Evolutionary conservation across 1,284 basidiomycete species (phyloP).

Genomic region (Dichomitus squalens): DNA sequence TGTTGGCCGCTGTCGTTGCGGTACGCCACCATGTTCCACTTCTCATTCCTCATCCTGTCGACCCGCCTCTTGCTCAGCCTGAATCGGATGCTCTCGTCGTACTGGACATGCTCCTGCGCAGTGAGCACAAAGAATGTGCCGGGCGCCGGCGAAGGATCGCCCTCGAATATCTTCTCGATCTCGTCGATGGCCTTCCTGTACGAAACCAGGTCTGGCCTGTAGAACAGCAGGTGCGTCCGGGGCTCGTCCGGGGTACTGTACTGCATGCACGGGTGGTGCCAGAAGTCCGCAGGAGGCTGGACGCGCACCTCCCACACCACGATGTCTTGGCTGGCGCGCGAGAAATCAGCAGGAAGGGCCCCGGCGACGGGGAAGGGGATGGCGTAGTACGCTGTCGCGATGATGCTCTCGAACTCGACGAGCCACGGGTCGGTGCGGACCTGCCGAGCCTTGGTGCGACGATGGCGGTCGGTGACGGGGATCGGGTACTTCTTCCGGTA

Average conservation of each 20-base stretch:
- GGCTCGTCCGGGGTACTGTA: neutral
- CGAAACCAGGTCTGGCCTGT: neutral
- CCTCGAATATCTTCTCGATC: conserved; percentile 10
- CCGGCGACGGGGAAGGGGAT: conserved; percentile 34
- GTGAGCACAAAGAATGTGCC: conserved; percentile 26
- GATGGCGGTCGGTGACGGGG: conserved; percentile 29
- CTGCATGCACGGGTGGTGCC: too few relatives aligned
- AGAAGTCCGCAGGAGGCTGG: neutral
- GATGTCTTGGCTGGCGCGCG: neutral
- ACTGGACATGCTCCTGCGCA: conserved; percentile 27
- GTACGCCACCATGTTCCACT: too few relatives aligned
- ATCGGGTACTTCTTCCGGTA: conserved; percentile 33
- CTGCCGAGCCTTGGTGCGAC: conserved; percentile 24
- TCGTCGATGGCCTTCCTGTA: neutral
- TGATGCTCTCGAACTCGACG: conserved; percentile 35
- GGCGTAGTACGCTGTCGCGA: conserved; percentile 30
- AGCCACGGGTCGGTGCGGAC: conserved; percentile 37
- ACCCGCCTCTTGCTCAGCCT: conserved; percentile 30
- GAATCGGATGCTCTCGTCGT: conserved; percentile 30
- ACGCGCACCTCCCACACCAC: conserved; percentile 1
- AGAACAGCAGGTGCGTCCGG: conserved; percentile 3
- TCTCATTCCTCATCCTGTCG: conserved; percentile 18
- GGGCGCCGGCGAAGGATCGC: conserved; percentile 8
- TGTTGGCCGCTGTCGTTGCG: too few relatives aligned
- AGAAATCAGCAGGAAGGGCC: too few relatives aligned